Evolutionary conservation across 306 rosid species (phyloP).

Genomic region (Glycine latifolia): DNA sequence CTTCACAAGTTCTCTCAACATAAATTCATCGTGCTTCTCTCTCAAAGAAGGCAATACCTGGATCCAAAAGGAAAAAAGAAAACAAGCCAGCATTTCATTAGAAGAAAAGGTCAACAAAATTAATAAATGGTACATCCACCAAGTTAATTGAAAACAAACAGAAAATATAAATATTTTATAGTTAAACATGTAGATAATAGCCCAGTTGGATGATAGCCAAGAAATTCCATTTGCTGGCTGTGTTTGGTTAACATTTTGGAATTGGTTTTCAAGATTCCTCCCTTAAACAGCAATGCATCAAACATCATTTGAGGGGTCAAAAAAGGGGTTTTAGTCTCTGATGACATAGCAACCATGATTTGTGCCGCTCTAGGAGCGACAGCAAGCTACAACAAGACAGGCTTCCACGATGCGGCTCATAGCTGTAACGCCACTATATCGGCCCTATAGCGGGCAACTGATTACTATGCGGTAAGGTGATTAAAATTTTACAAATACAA

Average conservation of each 20-base stretch:
- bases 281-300: background rate
- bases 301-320: background rate
- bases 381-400: background rate
- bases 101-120: constrained; percentile 17
- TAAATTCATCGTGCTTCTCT: constrained; percentile 82
- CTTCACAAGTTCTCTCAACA: constrained; percentile 81
- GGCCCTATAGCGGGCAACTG: background rate
- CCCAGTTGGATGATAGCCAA: constrained; percentile 4
- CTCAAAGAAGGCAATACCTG: constrained; percentile 85
- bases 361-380: background rate
- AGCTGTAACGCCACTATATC: background rate
- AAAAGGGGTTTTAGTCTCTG: background rate
- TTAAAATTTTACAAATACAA: background rate
- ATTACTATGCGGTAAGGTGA: background rate
- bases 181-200: constrained; percentile 1
- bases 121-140: background rate
- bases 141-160: constrained; percentile 17
- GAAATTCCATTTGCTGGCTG: background rate
- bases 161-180: background rate
- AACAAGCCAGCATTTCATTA: constrained; percentile 20
- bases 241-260: background rate
- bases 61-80: background rate
- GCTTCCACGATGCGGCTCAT: background rate
- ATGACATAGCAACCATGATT: background rate
- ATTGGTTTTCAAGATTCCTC: background rate